Evolutionary conservation across 805 yeast genomes (phyloP).

Genomic region (Yueomyces sinensis): DNA sequence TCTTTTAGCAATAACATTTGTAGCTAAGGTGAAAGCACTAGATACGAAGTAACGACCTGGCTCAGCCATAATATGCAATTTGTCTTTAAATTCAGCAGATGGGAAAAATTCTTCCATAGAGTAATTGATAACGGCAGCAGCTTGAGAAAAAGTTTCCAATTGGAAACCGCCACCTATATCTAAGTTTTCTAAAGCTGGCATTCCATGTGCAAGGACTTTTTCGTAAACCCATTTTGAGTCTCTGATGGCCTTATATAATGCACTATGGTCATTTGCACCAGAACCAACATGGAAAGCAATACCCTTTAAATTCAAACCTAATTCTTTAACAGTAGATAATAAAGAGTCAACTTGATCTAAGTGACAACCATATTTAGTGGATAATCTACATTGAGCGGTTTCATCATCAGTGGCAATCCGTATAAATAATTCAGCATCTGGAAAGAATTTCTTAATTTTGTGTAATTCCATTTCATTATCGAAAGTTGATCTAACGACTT

Average conservation of each 20-base stretch:
- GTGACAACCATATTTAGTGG: conserved; percentile 82
- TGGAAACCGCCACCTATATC: conserved; percentile 95
- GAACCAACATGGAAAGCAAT: conserved; percentile 95
- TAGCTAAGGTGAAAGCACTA: conserved; percentile 70
- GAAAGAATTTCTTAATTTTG: conserved; percentile 58
- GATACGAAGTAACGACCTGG: conserved; percentile 90
- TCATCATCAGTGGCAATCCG: conserved; percentile 87
- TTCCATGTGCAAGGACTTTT: conserved; percentile 28
- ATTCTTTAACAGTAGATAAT: conserved; percentile 45
- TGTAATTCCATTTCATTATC: conserved; percentile 77
- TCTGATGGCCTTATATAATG: conserved; percentile 55
- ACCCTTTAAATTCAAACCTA: conserved; percentile 60
- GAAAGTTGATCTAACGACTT: conserved; percentile 68
- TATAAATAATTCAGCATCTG: conserved; percentile 55
- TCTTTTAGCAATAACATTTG: conserved; percentile 79
- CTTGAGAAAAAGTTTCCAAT: conserved; percentile 42
- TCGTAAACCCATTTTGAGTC: conserved; percentile 64
- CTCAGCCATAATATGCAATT: conserved; percentile 55
- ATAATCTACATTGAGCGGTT: conserved; percentile 70
- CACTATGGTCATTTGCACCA: conserved; percentile 64
- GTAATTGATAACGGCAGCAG: conserved; percentile 42
- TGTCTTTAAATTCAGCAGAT: conserved; percentile 19
- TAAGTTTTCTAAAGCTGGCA: conserved; percentile 34
- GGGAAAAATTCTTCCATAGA: conserved; percentile 55
- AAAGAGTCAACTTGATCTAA: conserved; percentile 38